A percentile compares a stretch with the other conserved stretches of the same genome.
phyloP scores from a whole-genome alignment of 1,284 basidiomycete species.

The Spongiforma sp. region DNA sequence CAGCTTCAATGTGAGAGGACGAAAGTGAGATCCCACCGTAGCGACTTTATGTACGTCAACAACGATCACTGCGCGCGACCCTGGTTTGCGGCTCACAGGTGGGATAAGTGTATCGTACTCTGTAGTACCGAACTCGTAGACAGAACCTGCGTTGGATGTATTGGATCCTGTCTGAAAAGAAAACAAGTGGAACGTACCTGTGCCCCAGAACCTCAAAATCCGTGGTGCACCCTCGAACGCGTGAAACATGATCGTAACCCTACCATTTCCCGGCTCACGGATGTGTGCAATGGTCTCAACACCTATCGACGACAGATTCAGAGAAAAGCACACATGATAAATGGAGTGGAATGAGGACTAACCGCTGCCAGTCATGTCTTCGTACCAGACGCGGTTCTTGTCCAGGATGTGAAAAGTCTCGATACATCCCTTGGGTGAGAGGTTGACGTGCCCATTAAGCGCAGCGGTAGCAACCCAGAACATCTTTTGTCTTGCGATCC shows the following conservation, averaged over 20 bases:
- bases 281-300: conserved; percentile 64
- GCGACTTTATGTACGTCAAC: conserved; percentile 55
- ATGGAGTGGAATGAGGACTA: conserved; percentile 19
- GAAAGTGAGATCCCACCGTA: conserved; percentile 42
- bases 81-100: conserved; percentile 43
- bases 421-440: conserved; percentile 53
- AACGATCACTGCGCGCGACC: conserved; percentile 57
- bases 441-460: conserved; percentile 58
- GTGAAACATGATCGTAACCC: conserved; percentile 61
- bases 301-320: conserved; percentile 39
- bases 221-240: conserved; percentile 53
- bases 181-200: conserved; percentile 42
- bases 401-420: conserved; percentile 54
- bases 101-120: conserved; percentile 56
- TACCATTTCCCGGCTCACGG: conserved; percentile 53
- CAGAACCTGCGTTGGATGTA: conserved; percentile 40
- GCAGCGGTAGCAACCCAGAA: conserved; percentile 67
- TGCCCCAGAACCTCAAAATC: conserved; percentile 61
- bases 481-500: conserved; percentile 58
- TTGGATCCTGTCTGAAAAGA: not conserved
- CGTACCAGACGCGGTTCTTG: conserved; percentile 59
- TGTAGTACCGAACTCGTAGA: conserved; percentile 55
- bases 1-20: too few relatives aligned
- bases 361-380: conserved; percentile 64
- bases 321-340: not conserved